Percentiles rank a stretch among this genome's conserved stretches.
Conservation (phyloP, 1,284 basidiomycete genomes). For the Uromyces viciae-fabae region DNA sequence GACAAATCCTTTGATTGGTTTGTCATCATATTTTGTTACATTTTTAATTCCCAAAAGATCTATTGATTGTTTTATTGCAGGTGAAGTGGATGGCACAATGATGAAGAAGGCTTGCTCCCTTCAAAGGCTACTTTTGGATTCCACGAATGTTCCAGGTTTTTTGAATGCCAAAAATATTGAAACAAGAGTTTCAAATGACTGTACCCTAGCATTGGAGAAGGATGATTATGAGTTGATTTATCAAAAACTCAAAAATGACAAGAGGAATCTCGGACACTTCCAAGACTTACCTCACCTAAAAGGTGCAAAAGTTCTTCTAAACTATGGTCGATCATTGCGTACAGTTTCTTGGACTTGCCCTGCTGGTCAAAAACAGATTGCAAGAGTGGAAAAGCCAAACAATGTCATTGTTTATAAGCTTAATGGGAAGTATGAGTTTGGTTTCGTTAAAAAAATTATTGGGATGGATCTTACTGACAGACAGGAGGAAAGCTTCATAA, state of each 20-base stretch:
- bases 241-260: not conserved
- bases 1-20: no score
- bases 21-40: not conserved
- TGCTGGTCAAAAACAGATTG: not conserved
- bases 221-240: not conserved
- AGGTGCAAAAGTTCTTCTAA: not conserved
- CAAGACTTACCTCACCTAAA: not conserved
- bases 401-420: not conserved
- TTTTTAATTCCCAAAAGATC: not conserved
- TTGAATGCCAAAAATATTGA: no score
- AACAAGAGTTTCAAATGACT: no score
- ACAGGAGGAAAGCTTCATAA: no score
- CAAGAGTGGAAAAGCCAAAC: slow-evolving; percentile 7
- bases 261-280: not conserved
- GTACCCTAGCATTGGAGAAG: not conserved
- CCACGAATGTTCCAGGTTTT: no score
- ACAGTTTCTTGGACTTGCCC: no score
- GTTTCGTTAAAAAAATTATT: no score
- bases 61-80: not conserved
- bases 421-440: not conserved
- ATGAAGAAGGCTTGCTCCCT: slow-evolving; percentile 8
- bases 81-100: not conserved
- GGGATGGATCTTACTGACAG: no score
- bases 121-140: no score
- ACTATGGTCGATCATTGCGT: not conserved